These are phyloP conservation scores for Aspergillus olivimuriae DNA, from an alignment of 495 filamentous ascomycete genomes.

Conservation along the genomic window DNA sequence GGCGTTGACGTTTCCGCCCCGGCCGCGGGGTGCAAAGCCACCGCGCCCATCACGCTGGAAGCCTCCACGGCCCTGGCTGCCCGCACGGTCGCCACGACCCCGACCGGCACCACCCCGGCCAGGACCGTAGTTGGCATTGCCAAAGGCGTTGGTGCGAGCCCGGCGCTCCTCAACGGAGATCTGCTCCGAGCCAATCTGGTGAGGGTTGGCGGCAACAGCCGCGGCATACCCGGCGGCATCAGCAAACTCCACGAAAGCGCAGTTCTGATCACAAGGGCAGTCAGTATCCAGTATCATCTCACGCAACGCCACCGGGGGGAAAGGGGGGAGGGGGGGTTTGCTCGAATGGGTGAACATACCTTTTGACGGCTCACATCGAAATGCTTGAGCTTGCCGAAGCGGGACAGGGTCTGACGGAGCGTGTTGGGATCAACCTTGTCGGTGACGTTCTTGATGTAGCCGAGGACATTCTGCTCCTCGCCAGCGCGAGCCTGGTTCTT, in stretches of 20 bases:
- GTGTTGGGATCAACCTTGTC: slow-evolving; percentile 69
- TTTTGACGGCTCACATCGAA: slow-evolving; percentile 86
- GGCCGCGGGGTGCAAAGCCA: slow-evolving; percentile 45
- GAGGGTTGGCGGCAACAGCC: slow-evolving; percentile 79
- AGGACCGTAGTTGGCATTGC: slow-evolving; percentile 50
- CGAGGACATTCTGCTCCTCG: slow-evolving; percentile 65
- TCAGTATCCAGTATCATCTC: slow-evolving; percentile 5
- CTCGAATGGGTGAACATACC: slow-evolving; percentile 47
- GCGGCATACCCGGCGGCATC: slow-evolving; percentile 70
- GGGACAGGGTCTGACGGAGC: slow-evolving; percentile 56
- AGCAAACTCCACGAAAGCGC: slow-evolving; percentile 91
- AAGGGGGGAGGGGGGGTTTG: not conserved
- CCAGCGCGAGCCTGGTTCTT: slow-evolving; percentile 66
- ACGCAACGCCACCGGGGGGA: not conserved
- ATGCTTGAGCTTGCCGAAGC: slow-evolving; percentile 74
- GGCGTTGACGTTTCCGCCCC: slow-evolving; percentile 45
- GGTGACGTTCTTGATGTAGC: slow-evolving; percentile 90
- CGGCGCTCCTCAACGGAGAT: slow-evolving; percentile 87
- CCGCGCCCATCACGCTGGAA: slow-evolving; percentile 61
- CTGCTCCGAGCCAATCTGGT: slow-evolving; percentile 71
- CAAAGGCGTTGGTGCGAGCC: slow-evolving; percentile 58
- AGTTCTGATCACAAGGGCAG: slow-evolving; percentile 59
- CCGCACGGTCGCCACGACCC: slow-evolving; percentile 62
- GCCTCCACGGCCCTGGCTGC: slow-evolving; percentile 61
- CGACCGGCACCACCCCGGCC: slow-evolving; percentile 53